These are phyloP conservation scores for Trifolium pratense DNA, from an alignment of 306 rosid species.

Conservation along the genomic window DNA sequence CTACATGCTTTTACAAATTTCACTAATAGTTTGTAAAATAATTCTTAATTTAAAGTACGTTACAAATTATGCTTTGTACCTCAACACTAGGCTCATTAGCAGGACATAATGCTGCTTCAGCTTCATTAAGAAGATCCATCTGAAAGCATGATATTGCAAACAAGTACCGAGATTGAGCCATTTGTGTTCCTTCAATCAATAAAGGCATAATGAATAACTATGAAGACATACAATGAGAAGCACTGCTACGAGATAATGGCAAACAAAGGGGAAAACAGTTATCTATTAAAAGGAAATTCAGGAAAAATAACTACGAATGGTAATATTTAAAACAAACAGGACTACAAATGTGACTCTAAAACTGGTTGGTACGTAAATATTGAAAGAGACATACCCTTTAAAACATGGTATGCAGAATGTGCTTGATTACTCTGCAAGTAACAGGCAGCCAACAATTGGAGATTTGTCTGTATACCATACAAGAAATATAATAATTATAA, in stretches of 20 bases:
- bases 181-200: constrained; percentile 74
- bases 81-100: constrained; percentile 80
- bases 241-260: constrained; percentile 10
- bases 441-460: constrained; percentile 87
- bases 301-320: neutral
- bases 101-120: constrained; percentile 91
- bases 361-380: constrained; percentile 12
- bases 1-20: neutral
- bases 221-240: constrained; percentile 45
- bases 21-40: neutral
- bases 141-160: constrained; percentile 98
- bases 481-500: constrained; percentile 31
- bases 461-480: constrained; percentile 67
- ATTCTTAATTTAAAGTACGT: neutral
- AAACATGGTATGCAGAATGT: constrained; percentile 82
- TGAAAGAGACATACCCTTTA: constrained; percentile 70
- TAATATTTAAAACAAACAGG: constrained; percentile 17
- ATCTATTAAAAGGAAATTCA: constrained; percentile 20
- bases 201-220: constrained; percentile 45
- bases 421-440: constrained; percentile 90
- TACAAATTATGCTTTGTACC: constrained; percentile 52
- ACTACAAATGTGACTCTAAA: neutral
- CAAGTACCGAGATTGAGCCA: constrained; percentile 99
- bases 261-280: constrained; percentile 9
- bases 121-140: constrained; percentile 90